Base-by-base conservation (phyloP, 176 grass and related monocot species). In the Oryza rufipogon region DNA sequence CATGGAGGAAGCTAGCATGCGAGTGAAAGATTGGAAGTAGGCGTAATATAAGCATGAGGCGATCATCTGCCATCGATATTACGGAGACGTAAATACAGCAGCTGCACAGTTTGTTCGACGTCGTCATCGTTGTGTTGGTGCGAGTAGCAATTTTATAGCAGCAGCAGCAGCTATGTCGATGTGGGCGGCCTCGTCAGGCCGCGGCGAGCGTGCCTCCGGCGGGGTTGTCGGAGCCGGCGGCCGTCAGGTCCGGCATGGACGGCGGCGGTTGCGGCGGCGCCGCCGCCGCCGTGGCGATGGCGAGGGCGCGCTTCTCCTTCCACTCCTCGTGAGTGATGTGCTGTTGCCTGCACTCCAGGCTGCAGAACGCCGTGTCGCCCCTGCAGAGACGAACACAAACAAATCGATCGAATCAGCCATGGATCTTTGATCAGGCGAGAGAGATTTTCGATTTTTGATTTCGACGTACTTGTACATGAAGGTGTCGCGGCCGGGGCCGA, bases 401-500 rank as follows among this genome's bases (percentile, higher is more conserved):
- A 13, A 64, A 13, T 15, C 47, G 17, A 56, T 56, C 16, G 16
- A 19, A 56, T 56, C 47, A 47, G 36, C 68, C 80, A 71, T 22
- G 11, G 81, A 74, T 33, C 25, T 46, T 46, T 12, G 56, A 22
- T 61, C 20, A 17, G 16, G 14, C 15, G 16, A n/a, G 13, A 9
- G 44, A 28, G 0, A 44, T 44, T 32, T 30, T 32, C 2, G 30
- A 32, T 23, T 71, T 23, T 14, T 17, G 30, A 32, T 0, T 45
- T 6, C 36, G 2, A 75, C 48, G 11, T 72, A 96, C 94, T 81
- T 97, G 76, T 97, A 97, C 83, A 97, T 92, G 83, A 87, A 97
- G 74, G 86, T 91, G 87, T 97, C 94, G 19, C 87, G 89, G 67
- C 94, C 94, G 7, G 94, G 91, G 7, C 89, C 91, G 70, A 97